Conservation (phyloP, 2,329 filamentous ascomycete species). For the Hymenoscyphus fraxineus region DNA sequence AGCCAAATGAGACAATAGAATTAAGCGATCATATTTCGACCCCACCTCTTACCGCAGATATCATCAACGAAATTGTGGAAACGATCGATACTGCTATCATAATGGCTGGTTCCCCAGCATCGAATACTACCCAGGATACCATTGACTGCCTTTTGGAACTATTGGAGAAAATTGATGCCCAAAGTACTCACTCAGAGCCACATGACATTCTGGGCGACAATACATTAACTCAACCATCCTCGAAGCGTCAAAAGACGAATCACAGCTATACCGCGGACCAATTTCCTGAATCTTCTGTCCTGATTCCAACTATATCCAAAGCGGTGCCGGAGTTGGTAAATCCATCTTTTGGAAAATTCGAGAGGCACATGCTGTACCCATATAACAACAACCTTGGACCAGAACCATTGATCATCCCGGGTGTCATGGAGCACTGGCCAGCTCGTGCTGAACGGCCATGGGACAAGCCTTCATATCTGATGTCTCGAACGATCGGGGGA, state of each 20-base stretch:
- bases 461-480: slow-evolving; percentile 69
- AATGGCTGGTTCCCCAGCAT: slow-evolving; percentile 27
- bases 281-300: slow-evolving; percentile 30
- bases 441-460: slow-evolving; percentile 67
- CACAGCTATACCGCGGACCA: slow-evolving; percentile 1
- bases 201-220: neutral
- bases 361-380: slow-evolving; percentile 52
- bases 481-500: slow-evolving; percentile 70
- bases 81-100: slow-evolving; percentile 35
- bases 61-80: slow-evolving; percentile 30
- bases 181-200: neutral
- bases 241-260: slow-evolving; percentile 25
- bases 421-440: slow-evolving; percentile 68
- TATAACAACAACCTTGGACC: slow-evolving; percentile 39
- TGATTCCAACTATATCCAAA: slow-evolving; percentile 41
- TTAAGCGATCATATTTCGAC: neutral
- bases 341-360: slow-evolving; percentile 57
- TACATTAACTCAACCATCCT: slow-evolving; percentile 1
- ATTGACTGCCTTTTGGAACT: slow-evolving; percentile 58
- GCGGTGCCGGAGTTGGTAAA: slow-evolving; percentile 42
- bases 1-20: neutral
- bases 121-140: slow-evolving; percentile 15
- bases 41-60: neutral
- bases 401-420: slow-evolving; percentile 66
- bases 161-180: slow-evolving; percentile 54